Evolutionary conservation across 2,329 filamentous ascomycete species (phyloP), one percentile per base, ranked within the genome.

Genomic region (Alternaria triticina): DNA sequence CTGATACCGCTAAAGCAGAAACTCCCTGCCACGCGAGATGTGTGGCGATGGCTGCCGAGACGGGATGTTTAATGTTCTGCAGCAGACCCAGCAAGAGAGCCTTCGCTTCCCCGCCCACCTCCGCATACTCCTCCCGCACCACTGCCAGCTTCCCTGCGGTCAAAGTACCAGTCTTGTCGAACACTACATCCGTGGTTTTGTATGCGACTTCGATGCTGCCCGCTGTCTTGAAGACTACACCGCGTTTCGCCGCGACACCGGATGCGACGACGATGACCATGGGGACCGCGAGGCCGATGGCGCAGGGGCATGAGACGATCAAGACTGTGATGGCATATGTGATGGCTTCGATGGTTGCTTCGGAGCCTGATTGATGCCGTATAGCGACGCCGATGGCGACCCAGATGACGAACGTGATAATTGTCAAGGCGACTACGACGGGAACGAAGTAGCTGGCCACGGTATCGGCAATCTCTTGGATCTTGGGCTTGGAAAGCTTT

Each of bases 121-220:
- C 33, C n/a, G 76, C 45, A 55, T 74, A 74, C 27, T 70, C 64
- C 64, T 78, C 70, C 5, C 60, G 61, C 6, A 76, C 70, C 4
- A 85, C 82, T 0, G 67, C 60, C 1, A 86, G 76, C 40, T 85
- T 83, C 0, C 89, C 90, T 40, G 82, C 72, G 0, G 91, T 94
- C 17, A 94, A 74, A 0, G 91, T 95, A 0, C 91, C 91, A 0
- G 92, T 95, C 78, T 94, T 95, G 81, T 95, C 91, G 69, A 95
- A 91, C 0, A 95, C 86, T 3, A 94, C 87, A 69, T 94, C 87
- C 0, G 87, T 83, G 0, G 86, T 82, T 66, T 87, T 89, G 63
- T 85, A 81, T 0, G 87, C 89, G 1, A 86, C 76, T 74, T 94
- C 91, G 22, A 92, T 87, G 2, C 83, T 83, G 30, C 86, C 82